Percentiles rank a stretch among this genome's conserved stretches.
Evolutionary conservation across 2,329 filamentous ascomycete species (phyloP).

Genomic region (Lasiodiplodia theobromae): DNA sequence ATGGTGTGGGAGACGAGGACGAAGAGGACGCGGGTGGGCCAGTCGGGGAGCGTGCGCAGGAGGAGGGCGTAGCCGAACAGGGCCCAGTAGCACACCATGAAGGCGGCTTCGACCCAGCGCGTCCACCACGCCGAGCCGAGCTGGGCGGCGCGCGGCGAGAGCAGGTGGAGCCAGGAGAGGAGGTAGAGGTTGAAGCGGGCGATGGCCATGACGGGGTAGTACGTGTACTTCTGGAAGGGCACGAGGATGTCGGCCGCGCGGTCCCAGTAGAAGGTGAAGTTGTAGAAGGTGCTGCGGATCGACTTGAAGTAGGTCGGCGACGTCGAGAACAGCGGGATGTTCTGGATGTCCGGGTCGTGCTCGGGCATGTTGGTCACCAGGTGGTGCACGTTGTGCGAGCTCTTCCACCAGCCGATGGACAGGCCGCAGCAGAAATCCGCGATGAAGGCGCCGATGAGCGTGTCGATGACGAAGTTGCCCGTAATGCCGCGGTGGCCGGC

Average conservation of each 20-base stretch:
- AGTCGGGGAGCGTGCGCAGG: slow-evolving; percentile 74
- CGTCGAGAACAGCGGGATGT: slow-evolving; percentile 87
- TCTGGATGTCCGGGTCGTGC: slow-evolving; percentile 52
- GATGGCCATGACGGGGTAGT: slow-evolving; percentile 81
- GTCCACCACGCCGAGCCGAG: slow-evolving; percentile 85
- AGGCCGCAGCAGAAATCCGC: slow-evolving; percentile 71
- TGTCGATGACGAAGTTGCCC: slow-evolving; percentile 64
- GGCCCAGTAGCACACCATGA: slow-evolving; percentile 82
- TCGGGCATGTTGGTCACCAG: slow-evolving; percentile 69
- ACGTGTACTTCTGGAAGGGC: slow-evolving; percentile 79
- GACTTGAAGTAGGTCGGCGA: slow-evolving; percentile 79
- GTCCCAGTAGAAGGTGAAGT: slow-evolving; percentile 80
- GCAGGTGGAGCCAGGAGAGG: slow-evolving; percentile 79
- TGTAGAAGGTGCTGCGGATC: slow-evolving; percentile 82
- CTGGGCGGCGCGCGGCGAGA: slow-evolving; percentile 72
- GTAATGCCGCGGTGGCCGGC: slow-evolving; percentile 70
- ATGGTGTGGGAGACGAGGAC: slow-evolving; percentile 82
- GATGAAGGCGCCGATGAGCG: slow-evolving; percentile 67
- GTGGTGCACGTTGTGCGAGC: slow-evolving; percentile 73
- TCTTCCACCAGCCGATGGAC: slow-evolving; percentile 74
- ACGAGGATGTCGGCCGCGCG: slow-evolving; percentile 73
- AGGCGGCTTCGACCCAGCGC: slow-evolving; percentile 77
- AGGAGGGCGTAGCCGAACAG: slow-evolving; percentile 87
- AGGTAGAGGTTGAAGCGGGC: slow-evolving; percentile 88
- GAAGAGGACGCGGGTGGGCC: slow-evolving; percentile 73